A percentile compares a stretch with the other conserved stretches of the same genome.
Evolutionary conservation across 1,139 yeast genomes (phyloP).

Genomic region (Yamadazyma conglobata): DNA sequence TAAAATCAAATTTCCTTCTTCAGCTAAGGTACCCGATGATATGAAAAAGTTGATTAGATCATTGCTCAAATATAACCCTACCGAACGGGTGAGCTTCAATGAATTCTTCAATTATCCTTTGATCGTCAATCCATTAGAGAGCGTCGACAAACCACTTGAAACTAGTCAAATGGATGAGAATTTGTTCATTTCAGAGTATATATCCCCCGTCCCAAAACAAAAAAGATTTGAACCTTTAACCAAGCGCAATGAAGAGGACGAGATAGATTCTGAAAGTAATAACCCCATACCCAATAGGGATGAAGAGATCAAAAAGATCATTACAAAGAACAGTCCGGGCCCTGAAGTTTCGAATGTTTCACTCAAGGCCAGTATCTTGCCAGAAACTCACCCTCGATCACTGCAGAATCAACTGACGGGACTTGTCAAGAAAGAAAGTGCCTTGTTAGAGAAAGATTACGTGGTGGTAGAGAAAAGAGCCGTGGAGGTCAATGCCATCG

Average conservation of each 20-base stretch:
- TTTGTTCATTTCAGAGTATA: slow-evolving; percentile 79
- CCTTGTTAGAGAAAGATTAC: slow-evolving; percentile 70
- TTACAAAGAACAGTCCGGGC: slow-evolving; percentile 42
- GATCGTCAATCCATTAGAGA: slow-evolving; percentile 43
- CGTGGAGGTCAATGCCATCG: slow-evolving; percentile 92
- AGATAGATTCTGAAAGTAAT: slow-evolving; percentile 17
- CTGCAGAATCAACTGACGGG: not conserved
- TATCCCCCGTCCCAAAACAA: slow-evolving; percentile 30
- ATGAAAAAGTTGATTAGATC: slow-evolving; percentile 69
- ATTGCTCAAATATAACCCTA: slow-evolving; percentile 77
- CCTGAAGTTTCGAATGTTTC: slow-evolving; percentile 30
- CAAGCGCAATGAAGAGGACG: slow-evolving; percentile 31
- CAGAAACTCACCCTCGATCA: slow-evolving; percentile 3
- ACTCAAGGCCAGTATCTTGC: slow-evolving; percentile 13
- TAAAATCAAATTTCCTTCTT: slow-evolving; percentile 67
- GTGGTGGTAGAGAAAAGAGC: slow-evolving; percentile 93
- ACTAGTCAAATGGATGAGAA: slow-evolving; percentile 71
- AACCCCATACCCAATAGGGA: slow-evolving; percentile 24
- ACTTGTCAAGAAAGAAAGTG: slow-evolving; percentile 32
- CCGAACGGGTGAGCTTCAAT: slow-evolving; percentile 79
- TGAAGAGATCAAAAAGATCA: slow-evolving; percentile 44
- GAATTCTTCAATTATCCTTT: slow-evolving; percentile 77
- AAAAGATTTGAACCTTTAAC: slow-evolving; percentile 14
- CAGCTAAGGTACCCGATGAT: slow-evolving; percentile 57
- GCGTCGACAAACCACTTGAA: slow-evolving; percentile 57